phyloP scores from a whole-genome alignment of 164 flowering plant species.

The Taxillus chinensis region DNA sequence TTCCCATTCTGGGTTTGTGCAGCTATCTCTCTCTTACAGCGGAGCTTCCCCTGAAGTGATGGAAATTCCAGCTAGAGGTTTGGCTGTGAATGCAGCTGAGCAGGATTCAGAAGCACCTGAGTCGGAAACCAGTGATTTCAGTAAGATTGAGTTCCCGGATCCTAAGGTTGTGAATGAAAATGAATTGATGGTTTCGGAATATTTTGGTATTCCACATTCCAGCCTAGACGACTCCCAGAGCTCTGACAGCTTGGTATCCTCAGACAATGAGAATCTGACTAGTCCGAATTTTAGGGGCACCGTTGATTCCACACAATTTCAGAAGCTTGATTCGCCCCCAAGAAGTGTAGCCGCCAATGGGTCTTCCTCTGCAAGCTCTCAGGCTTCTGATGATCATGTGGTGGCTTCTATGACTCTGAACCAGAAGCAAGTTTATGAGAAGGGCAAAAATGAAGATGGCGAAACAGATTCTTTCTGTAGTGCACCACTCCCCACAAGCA shows the following conservation, averaged over 20 bases:
- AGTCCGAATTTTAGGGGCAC: slow-evolving; percentile 17
- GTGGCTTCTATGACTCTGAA: slow-evolving; percentile 24
- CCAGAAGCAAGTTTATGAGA: slow-evolving; percentile 31
- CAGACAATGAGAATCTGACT: not conserved
- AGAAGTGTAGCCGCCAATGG: slow-evolving; percentile 37
- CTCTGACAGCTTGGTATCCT: not conserved
- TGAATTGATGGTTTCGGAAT: not conserved
- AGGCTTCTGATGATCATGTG: slow-evolving; percentile 31
- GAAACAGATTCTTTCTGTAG: slow-evolving; percentile 32
- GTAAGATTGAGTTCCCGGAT: slow-evolving; percentile 1
- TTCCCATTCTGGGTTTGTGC: not conserved
- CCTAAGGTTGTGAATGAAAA: not conserved
- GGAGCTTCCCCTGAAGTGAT: not conserved
- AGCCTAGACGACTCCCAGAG: not conserved
- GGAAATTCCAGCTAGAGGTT: not conserved
- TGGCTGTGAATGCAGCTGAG: not conserved
- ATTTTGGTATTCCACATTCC: not conserved
- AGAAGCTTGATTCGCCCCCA: slow-evolving; percentile 25
- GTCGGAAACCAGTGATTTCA: slow-evolving; percentile 14
- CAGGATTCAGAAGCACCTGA: slow-evolving; percentile 5
- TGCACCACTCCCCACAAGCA: slow-evolving; percentile 5
- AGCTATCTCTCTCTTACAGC: not conserved
- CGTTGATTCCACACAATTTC: slow-evolving; percentile 21
- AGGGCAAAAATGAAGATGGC: slow-evolving; percentile 19
- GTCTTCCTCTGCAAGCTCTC: slow-evolving; percentile 43